A percentile compares a stretch with the other conserved stretches of the same genome.
phyloP scores from a whole-genome alignment of 345 rosid genomes.

The Lumnitzera racemosa region DNA sequence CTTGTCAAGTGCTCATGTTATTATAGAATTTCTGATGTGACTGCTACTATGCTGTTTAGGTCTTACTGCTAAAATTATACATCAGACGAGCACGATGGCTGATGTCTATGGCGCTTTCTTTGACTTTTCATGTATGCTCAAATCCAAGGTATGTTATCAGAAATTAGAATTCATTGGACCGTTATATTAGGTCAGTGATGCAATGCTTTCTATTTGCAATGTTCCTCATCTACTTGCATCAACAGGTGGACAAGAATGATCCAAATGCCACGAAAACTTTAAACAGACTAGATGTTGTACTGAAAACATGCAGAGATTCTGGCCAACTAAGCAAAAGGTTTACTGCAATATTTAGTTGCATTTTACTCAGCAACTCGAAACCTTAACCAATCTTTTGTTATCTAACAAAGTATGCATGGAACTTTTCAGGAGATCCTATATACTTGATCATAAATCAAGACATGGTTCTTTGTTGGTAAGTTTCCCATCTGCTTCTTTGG shows the following conservation, averaged over 20 bases:
- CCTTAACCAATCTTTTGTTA: background rate
- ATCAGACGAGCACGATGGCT: conserved; percentile 71
- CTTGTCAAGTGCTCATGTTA: background rate
- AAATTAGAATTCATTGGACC: too few species aligned
- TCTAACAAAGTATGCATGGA: conserved; percentile 1
- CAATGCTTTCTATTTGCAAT: too few species aligned
- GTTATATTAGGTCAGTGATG: background rate
- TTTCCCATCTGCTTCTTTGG: background rate
- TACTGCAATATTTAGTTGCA: background rate
- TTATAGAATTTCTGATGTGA: background rate
- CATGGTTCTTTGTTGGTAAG: conserved; percentile 29
- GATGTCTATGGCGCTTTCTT: conserved; percentile 89
- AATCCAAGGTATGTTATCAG: conserved; percentile 46
- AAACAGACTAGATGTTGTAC: conserved; percentile 52
- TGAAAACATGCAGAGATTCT: conserved; percentile 54
- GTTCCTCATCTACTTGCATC: too few species aligned
- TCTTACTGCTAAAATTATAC: conserved; percentile 80
- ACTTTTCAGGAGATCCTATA: conserved; percentile 45
- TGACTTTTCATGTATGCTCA: conserved; percentile 67
- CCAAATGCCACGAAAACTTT: conserved; percentile 64
- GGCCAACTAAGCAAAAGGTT: conserved; percentile 59
- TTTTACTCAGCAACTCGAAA: background rate
- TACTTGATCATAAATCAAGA: conserved; percentile 16
- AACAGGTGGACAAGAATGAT: conserved; percentile 60
- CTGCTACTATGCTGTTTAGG: conserved; percentile 31